These are phyloP conservation scores for Mycena filopes DNA, from an alignment of 768 basidiomycete genomes.

Conservation along the genomic window DNA sequence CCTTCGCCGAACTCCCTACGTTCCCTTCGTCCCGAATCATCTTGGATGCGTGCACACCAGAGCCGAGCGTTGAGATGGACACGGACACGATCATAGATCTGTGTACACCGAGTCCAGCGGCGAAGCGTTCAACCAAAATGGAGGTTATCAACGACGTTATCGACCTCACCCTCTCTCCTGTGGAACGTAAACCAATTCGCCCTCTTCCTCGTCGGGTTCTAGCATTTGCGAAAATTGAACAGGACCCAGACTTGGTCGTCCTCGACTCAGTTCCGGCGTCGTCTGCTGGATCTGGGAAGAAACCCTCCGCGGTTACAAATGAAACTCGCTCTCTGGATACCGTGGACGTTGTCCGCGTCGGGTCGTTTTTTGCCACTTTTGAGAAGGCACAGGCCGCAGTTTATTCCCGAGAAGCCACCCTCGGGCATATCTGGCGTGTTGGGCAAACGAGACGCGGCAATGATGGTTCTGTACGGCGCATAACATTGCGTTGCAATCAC, in stretches of 20 bases:
- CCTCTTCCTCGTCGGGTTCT: background rate
- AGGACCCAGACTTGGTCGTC: too few relatives aligned
- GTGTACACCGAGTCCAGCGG: slow-evolving; percentile 3
- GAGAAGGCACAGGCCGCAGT: slow-evolving; percentile 7
- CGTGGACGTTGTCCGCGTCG: slow-evolving; percentile 3
- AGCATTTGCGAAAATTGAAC: background rate
- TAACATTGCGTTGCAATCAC: slow-evolving; percentile 19
- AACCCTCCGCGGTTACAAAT: background rate
- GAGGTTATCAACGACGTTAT: background rate
- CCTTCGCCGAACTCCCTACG: too few relatives aligned
- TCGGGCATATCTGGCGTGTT: slow-evolving; percentile 13
- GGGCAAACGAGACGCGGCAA: slow-evolving; percentile 15
- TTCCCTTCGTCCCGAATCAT: too few relatives aligned
- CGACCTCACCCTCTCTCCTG: slow-evolving; percentile 5
- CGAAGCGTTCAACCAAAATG: background rate
- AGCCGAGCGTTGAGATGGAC: too few relatives aligned
- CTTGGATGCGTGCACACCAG: too few relatives aligned
- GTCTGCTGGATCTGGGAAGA: background rate
- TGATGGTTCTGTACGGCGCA: background rate
- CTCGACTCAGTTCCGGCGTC: background rate
- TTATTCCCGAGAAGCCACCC: background rate
- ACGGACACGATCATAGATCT: slow-evolving; percentile 2
- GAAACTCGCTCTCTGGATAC: background rate
- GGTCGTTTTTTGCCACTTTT: background rate
- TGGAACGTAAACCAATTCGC: background rate